These are phyloP conservation scores for Ogataea populi-albae DNA, from an alignment of 805 yeast species.

Conservation along the genomic window DNA sequence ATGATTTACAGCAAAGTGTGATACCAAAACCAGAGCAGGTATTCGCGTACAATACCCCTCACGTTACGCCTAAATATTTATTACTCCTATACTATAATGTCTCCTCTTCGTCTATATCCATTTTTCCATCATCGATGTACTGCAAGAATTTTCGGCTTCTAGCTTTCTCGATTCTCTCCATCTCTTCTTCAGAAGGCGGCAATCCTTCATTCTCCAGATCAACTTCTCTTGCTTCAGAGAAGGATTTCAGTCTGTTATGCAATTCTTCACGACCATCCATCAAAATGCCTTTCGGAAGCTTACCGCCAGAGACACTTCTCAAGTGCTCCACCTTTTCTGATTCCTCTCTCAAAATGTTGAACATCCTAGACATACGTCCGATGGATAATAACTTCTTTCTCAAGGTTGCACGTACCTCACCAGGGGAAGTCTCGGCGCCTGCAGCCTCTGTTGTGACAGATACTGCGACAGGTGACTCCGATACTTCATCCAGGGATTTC, in stretches of 20 bases:
- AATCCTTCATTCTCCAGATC: conserved; percentile 83
- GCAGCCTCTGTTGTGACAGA: conserved; percentile 28
- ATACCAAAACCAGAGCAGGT: too few species aligned
- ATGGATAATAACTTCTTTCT: conserved; percentile 86
- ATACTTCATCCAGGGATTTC: conserved; percentile 28
- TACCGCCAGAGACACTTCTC: conserved; percentile 70
- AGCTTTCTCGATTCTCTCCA: conserved; percentile 42
- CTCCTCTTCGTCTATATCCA: conserved; percentile 12
- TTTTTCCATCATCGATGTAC: conserved; percentile 31
- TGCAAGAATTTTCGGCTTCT: conserved; percentile 41
- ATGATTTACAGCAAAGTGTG: too few species aligned
- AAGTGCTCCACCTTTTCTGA: conserved; percentile 80
- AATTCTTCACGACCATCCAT: conserved; percentile 82
- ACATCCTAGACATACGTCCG: conserved; percentile 91
- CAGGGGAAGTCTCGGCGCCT: conserved; percentile 8
- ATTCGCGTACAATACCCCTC: too few species aligned
- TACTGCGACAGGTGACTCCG: conserved; percentile 10
- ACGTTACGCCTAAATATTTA: too few species aligned
- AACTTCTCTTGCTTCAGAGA: conserved; percentile 78
- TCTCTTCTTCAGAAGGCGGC: conserved; percentile 75
- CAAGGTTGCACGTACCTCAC: conserved; percentile 43
- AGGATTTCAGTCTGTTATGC: conserved; percentile 61
- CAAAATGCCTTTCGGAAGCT: conserved; percentile 80
- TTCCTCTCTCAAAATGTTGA: conserved; percentile 81
- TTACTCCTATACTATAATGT: neutral